These are phyloP conservation scores for Vitis amurensis DNA, from an alignment of 164 flowering plant species.

Conservation along the genomic window DNA sequence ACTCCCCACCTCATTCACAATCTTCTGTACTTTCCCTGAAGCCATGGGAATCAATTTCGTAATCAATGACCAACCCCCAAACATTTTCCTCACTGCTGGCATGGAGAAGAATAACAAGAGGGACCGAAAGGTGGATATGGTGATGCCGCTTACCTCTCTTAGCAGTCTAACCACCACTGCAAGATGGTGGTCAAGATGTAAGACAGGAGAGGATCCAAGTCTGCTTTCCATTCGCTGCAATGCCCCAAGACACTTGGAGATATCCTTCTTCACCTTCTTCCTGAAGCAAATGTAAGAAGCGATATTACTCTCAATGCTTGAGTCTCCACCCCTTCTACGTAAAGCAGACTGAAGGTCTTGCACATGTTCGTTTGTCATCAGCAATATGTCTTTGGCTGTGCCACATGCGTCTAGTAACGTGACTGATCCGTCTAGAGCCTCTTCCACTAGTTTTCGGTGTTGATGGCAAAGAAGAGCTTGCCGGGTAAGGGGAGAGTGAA, in stretches of 20 bases:
- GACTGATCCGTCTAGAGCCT: conserved; percentile 25
- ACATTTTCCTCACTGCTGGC: no score
- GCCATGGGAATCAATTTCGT: conserved; percentile 12
- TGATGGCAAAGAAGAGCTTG: conserved; percentile 14
- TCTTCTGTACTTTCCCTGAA: neutral
- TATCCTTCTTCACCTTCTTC: conserved; percentile 25
- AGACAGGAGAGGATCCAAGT: neutral
- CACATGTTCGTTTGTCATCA: conserved; percentile 16
- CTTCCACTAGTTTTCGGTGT: conserved; percentile 22
- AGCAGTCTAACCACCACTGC: no score
- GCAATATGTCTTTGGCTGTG: conserved; percentile 15
- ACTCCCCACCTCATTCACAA: no score
- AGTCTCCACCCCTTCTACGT: conserved; percentile 20
- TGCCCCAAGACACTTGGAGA: conserved; percentile 10
- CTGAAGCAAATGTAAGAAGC: conserved; percentile 13
- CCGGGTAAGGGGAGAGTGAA: conserved; percentile 15
- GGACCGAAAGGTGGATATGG: no score
- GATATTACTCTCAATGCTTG: conserved; percentile 12
- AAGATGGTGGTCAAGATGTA: conserved; percentile 8
- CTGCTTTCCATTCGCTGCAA: conserved; percentile 26
- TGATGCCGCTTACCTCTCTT: no score
- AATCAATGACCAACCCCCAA: conserved; percentile 7
- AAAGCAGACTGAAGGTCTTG: conserved; percentile 27
- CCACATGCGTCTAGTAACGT: conserved; percentile 28
- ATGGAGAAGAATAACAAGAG: no score